Percentiles rank a stretch among this genome's conserved stretches.
Conservation (phyloP, 108 stramenopile species). For the Aurantiochytrium sp. region DNA sequence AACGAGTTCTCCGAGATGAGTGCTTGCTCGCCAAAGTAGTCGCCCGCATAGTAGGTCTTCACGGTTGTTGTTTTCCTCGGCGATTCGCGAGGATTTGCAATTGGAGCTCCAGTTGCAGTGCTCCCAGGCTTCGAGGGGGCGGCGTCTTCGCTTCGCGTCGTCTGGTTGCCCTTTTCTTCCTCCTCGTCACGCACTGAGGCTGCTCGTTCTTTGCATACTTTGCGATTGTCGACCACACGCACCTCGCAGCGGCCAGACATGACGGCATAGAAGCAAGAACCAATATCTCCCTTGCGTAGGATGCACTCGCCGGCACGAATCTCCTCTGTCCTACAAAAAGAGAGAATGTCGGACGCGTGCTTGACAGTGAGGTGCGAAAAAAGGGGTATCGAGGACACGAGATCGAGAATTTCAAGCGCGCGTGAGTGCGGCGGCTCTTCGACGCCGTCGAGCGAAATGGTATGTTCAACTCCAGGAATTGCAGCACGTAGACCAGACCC, state of each 20-base stretch:
- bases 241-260: conserved; percentile 10
- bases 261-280: neutral
- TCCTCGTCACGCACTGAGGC: conserved; percentile 30
- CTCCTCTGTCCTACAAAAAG: conserved; percentile 3
- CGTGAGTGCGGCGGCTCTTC: conserved; percentile 19
- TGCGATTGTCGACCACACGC: neutral
- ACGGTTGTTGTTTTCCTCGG: neutral
- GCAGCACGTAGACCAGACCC: conserved; percentile 29
- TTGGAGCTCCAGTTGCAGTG: too few relatives aligned
- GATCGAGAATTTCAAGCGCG: conserved; percentile 34
- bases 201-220: neutral
- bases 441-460: conserved; percentile 24
- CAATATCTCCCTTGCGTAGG: conserved; percentile 12
- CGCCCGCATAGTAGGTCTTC: conserved; percentile 26
- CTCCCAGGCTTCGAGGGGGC: neutral
- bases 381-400: conserved; percentile 30
- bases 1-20: conserved; percentile 7
- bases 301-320: conserved; percentile 31
- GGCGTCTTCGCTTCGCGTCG: neutral
- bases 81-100: neutral
- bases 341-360: conserved; percentile 38
- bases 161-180: neutral
- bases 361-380: conserved; percentile 25
- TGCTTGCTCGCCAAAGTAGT: conserved; percentile 32
- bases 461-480: conserved; percentile 35